Percentiles rank a stretch among this genome's conserved stretches.
Conservation (phyloP, 2,329 filamentous ascomycete species). For the Diaporthe amygdali region DNA sequence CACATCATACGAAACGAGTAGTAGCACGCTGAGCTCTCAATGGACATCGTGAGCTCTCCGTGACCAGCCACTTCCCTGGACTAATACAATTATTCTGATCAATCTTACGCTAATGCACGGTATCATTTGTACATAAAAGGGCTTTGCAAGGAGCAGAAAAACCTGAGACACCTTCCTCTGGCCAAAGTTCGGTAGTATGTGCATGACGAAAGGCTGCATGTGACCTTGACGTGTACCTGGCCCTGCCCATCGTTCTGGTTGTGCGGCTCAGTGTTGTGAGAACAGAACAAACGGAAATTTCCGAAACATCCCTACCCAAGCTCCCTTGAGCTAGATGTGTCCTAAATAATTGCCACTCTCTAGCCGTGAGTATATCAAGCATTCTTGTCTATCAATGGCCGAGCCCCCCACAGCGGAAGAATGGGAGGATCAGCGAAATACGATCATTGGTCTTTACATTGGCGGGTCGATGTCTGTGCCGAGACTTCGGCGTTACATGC, state of each 20-base stretch:
- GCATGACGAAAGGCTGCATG: neutral
- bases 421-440: neutral
- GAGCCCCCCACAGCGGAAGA: neutral
- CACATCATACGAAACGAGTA: too few relatives aligned
- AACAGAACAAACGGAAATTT: too few relatives aligned
- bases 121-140: neutral
- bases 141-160: neutral
- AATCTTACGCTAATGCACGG: neutral
- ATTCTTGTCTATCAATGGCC: neutral
- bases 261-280: neutral
- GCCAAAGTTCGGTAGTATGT: neutral
- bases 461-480: neutral
- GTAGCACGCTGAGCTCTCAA: too few relatives aligned
- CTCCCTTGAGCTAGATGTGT: neutral
- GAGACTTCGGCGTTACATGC: neutral
- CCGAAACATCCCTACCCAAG: neutral
- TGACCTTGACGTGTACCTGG: neutral
- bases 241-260: too few relatives aligned
- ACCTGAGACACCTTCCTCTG: neutral
- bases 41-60: neutral
- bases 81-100: neutral
- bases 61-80: too few relatives aligned
- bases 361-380: too few relatives aligned
- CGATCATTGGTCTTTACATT: neutral
- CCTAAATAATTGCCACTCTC: neutral